Conservation (phyloP, 1,284 basidiomycete genomes). For the Polyporus tsugae region DNA sequence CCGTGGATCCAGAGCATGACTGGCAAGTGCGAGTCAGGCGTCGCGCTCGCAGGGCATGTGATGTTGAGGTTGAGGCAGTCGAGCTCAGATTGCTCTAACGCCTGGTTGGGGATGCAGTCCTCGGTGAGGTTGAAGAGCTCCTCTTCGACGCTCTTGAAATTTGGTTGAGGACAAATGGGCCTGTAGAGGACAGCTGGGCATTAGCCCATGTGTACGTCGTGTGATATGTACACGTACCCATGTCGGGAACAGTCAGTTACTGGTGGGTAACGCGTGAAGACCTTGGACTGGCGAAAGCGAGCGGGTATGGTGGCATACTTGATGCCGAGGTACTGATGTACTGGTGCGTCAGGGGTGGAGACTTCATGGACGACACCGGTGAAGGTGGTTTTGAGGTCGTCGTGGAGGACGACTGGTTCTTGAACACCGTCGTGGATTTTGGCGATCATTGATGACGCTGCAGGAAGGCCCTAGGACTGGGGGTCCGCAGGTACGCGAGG, state of each 20-base stretch:
- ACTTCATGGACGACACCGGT: constrained; percentile 65
- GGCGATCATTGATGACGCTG: constrained; percentile 40
- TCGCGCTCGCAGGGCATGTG: constrained; percentile 68
- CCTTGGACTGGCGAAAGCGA: constrained; percentile 74
- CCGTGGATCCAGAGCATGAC: constrained; percentile 86
- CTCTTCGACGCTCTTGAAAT: constrained; percentile 60
- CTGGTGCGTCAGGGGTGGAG: constrained; percentile 60
- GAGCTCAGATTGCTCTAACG: constrained; percentile 72
- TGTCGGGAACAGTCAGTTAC: constrained; percentile 67
- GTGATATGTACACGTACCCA: constrained; percentile 53
- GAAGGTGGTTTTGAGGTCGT: constrained; percentile 67
- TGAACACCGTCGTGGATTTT: constrained; percentile 34
- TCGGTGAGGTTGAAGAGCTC: constrained; percentile 66
- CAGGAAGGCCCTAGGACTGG: constrained; percentile 13
- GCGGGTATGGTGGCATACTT: constrained; percentile 78
- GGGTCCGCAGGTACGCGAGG: constrained; percentile 23
- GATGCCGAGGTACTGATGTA: constrained; percentile 78
- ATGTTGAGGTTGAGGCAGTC: constrained; percentile 82
- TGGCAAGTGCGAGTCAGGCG: constrained; percentile 59
- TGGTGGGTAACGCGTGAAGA: constrained; percentile 62
- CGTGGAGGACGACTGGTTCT: constrained; percentile 56
- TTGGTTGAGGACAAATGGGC: constrained; percentile 77
- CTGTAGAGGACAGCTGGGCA: constrained; percentile 46
- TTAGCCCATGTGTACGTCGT: constrained; percentile 6
- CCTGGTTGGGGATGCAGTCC: constrained; percentile 60